Base-by-base conservation (phyloP, 164 flowering plant species). In the Stephania yunnanensis region DNA sequence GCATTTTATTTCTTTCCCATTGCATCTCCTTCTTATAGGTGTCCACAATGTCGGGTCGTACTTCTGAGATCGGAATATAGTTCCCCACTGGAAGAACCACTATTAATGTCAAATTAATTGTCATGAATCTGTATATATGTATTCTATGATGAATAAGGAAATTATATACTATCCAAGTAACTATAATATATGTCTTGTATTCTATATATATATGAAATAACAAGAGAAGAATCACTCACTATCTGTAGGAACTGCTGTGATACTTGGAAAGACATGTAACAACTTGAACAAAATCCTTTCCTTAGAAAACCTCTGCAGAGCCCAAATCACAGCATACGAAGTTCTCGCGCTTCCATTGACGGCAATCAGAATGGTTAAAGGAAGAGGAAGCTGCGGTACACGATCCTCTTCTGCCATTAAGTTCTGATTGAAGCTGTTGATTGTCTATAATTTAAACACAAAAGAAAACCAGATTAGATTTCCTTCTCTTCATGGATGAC, bases 301-400 rank as follows among this genome's bases (percentile, higher is more conserved):
- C 78, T 87, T 89, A 0, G 92, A 69, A 74, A 92, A 89, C 74
- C 89, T 92, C 5, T 90, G 88, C 82, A 94, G 72, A 25, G 98
- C 96, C 98, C 98, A 94, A 48, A 63, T 76, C 58, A 94, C 78
- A 4, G 91, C 82, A 76, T 82, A 76, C 76, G 84, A 86, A 86
- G 90, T 87, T 70, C 81, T 90, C 69, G 68, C 83, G 45, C 81
- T 86, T 48, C 91, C 93, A 76, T 78, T 86, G 66, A 92, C 79
- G 50, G 96, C 96, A 69, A 91, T 70, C 1, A 82, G 90, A 36
- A 90, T 87, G 6, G 78, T 83, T 19, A 72, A 74, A 78, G 82
- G 58, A 13, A 78, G 70, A 7, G 78, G 74, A 65, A 76, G 69
- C 6, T 76, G 75, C 76, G 74, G 68, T n/a, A 31, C 74, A 75